Conservation (phyloP, 441 rosid genomes). For the Pelargonium cotyledonis region DNA sequence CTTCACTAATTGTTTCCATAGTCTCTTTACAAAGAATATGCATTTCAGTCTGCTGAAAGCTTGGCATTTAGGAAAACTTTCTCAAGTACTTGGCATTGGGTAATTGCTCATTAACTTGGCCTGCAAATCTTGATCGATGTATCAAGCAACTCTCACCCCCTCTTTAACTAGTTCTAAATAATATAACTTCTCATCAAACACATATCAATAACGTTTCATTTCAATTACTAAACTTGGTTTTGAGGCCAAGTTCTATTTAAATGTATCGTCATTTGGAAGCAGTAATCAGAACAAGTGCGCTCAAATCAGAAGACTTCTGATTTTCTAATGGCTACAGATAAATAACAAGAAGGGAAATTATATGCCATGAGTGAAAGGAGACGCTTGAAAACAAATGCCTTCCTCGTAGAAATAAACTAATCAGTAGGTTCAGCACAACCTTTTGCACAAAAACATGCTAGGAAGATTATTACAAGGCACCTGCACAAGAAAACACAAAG, state of each 20-base stretch:
- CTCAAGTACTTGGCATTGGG: background rate
- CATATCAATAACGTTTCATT: background rate
- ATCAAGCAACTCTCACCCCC: background rate
- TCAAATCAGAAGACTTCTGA: too few relatives aligned
- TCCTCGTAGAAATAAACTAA: background rate
- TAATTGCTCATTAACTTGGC: background rate
- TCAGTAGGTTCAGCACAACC: slow-evolving; percentile 1
- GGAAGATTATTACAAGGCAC: background rate
- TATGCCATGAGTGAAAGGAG: background rate
- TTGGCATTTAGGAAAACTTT: background rate
- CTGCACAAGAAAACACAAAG: background rate
- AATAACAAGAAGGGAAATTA: background rate
- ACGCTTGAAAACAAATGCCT: slow-evolving; percentile 1
- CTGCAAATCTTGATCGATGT: background rate
- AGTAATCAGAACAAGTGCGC: too few relatives aligned
- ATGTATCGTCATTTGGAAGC: background rate
- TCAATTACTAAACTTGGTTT: background rate
- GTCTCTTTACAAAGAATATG: background rate
- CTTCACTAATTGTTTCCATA: slow-evolving; percentile 1
- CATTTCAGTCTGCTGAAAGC: slow-evolving; percentile 4
- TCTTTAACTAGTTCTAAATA: background rate
- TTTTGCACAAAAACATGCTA: background rate
- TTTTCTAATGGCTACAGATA: too few relatives aligned
- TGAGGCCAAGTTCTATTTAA: background rate
- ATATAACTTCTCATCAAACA: background rate